Evolutionary conservation across 768 basidiomycete species (phyloP), one percentile per base, ranked within the genome.

Genomic region (Austroboletus festivus): DNA sequence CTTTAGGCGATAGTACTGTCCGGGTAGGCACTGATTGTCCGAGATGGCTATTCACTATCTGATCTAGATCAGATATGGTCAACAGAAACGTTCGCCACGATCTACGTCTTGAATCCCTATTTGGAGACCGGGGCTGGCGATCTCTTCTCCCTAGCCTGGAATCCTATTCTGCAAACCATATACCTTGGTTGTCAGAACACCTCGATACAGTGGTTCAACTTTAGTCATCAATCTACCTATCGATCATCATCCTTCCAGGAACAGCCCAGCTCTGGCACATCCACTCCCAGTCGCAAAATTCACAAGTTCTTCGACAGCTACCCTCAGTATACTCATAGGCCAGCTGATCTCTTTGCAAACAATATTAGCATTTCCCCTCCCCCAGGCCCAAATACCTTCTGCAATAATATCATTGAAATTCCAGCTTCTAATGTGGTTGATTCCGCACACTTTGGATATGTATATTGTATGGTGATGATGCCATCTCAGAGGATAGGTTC

Each of bases 291-390:
- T 22, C 77, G 75, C 52, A 80, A 79, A 56, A 81, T 77, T 28
- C 92, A 94, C 73, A 89, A 89, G 53, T 96, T 96, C 71, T 96
- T 96, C 61, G 90, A 93, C 61, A 89, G 86, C 57, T 89, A 92
- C 54, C 90, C 90, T 1, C 80, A 82, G 48, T 81, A 82, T 47
- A 80, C 82, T 37, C 78, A 82, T 35, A 77, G 72, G 33, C 76
- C 85, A 7, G 86, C 87, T 1, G 87, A 89, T 60, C 70, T 86
- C 12, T 67, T 75, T 44, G 85, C 87, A 15, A 80, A 78, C 22
- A 89, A 88, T 59, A 64, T 71, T 3, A 62, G 58, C 9, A 58
- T 52, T 18, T 68, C 67, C 4, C 64, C 67, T 28, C 62, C 53
- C 9, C 71, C 64, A 71, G 33, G 63, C 15, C 68, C 68, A 46